Percentiles rank a stretch among this genome's conserved stretches.
Evolutionary conservation across 805 yeast genomes (phyloP).

Genomic region (Monosporozyma yasuniensis): DNA sequence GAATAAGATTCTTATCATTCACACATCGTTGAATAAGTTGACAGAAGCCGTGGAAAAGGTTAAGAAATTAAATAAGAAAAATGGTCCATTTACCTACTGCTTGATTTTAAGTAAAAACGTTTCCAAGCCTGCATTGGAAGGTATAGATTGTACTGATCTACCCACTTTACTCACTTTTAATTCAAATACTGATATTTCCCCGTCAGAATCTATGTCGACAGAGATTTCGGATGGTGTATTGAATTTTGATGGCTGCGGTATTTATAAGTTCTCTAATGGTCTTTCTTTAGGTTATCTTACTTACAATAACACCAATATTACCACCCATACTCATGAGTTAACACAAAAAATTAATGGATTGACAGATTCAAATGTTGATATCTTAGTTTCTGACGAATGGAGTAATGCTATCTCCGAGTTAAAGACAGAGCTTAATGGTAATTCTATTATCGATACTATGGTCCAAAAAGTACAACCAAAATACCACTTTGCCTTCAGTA

Average conservation of each 20-base stretch:
- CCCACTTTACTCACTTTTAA: conserved; percentile 10
- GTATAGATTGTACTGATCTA: conserved; percentile 13
- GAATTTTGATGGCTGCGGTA: conserved; percentile 30
- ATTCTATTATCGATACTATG: conserved; percentile 38
- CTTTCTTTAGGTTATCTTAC: conserved; percentile 40
- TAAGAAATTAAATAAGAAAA: conserved; percentile 42
- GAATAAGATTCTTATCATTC: conserved; percentile 8
- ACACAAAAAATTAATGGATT: conserved; percentile 8
- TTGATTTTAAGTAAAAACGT: conserved; percentile 42
- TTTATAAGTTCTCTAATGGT: conserved; percentile 36
- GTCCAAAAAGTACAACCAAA: conserved; percentile 44
- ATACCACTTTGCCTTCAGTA: conserved; percentile 49
- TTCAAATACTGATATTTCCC: neutral
- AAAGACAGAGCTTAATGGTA: conserved; percentile 37
- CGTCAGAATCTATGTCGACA: neutral
- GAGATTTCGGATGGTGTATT: conserved; percentile 15
- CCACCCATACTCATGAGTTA: conserved; percentile 22
- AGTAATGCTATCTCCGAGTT: conserved; percentile 42
- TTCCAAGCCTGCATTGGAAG: conserved; percentile 9
- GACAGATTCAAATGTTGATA: conserved; percentile 35
- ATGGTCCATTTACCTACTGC: conserved; percentile 58
- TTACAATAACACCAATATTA: conserved; percentile 20
- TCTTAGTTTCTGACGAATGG: conserved; percentile 55
- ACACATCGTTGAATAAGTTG: conserved; percentile 11
- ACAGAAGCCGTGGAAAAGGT: conserved; percentile 36